Evolutionary conservation across 768 basidiomycete genomes (phyloP).

Genomic region (Hypholoma fasciculare): DNA sequence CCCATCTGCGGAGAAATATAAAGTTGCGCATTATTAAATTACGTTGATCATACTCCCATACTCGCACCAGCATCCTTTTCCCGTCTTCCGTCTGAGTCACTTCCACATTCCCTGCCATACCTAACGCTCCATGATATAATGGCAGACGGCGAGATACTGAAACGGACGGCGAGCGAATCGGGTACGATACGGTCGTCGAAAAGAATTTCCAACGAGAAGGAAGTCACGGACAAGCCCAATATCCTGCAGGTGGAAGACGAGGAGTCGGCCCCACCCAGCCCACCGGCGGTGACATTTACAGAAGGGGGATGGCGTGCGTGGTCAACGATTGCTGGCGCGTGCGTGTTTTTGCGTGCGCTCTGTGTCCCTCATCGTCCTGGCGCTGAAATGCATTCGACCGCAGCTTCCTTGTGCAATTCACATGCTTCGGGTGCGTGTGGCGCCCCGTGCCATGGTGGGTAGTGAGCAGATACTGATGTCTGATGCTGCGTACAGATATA

Average conservation of each 20-base stretch:
- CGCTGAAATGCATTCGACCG: no score
- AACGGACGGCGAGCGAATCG: no score
- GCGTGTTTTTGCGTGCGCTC: not conserved
- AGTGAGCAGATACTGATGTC: not conserved
- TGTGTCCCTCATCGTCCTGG: no score
- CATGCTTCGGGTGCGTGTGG: conserved; percentile 37
- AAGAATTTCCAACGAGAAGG: not conserved
- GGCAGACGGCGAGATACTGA: no score
- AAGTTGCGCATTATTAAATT: no score
- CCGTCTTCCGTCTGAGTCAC: no score
- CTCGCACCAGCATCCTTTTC: no score
- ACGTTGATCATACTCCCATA: no score
- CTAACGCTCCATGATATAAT: no score
- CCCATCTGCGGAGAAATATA: no score
- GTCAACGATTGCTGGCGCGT: conserved; percentile 6
- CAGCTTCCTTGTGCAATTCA: conserved; percentile 38
- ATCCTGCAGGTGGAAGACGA: not conserved
- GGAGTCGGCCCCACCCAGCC: not conserved
- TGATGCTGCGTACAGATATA: conserved; percentile 18
- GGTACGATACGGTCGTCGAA: no score
- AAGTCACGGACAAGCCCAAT: not conserved
- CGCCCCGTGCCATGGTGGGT: not conserved
- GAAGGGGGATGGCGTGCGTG: conserved; percentile 3
- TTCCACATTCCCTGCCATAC: no score
- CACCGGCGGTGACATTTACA: not conserved